phyloP scores from a whole-genome alignment of 768 basidiomycete genomes.

The Daedaleopsis nitida region DNA sequence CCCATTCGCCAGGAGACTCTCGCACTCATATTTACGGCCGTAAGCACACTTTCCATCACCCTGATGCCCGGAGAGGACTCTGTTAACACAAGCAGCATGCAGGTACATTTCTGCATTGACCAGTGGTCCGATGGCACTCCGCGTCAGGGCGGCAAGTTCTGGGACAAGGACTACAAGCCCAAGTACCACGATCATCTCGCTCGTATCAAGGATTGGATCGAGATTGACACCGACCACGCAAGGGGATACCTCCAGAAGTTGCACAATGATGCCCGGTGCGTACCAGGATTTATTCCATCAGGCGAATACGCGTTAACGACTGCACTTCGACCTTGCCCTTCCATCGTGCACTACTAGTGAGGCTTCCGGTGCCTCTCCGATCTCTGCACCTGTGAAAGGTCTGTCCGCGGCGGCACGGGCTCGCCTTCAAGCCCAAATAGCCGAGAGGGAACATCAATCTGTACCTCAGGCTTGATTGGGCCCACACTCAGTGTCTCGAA shows the following conservation, averaged over 20 bases:
- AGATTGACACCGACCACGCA: background rate
- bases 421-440: background rate
- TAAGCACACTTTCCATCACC: background rate
- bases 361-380: background rate
- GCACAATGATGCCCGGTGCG: background rate
- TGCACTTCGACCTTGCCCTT: no score
- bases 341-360: no score
- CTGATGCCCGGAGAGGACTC: no score
- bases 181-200: background rate
- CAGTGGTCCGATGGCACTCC: background rate
- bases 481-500: no score
- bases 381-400: background rate
- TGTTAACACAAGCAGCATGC: no score
- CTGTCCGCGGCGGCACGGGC: background rate
- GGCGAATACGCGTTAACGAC: no score
- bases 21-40: slow-evolving; percentile 4
- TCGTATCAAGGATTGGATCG: background rate
- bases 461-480: no score
- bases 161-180: background rate
- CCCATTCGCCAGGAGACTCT: slow-evolving; percentile 6
- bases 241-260: background rate
- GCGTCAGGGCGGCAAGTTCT: background rate
- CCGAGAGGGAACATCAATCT: background rate
- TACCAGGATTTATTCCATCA: background rate
- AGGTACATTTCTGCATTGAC: background rate